Evolutionary conservation across 106 monocot genomes (phyloP).

Genomic region (Dioscorea alata): DNA sequence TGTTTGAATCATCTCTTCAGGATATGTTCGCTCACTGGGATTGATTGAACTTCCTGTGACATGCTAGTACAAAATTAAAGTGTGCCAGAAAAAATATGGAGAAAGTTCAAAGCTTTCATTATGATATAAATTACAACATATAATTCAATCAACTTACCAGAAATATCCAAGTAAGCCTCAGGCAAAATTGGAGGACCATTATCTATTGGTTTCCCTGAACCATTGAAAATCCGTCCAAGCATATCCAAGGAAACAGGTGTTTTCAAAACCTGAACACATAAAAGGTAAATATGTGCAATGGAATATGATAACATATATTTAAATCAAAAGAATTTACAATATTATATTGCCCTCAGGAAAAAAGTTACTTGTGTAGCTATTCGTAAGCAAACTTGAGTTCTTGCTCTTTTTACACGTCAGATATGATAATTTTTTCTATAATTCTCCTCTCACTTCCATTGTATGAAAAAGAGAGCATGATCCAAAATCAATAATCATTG

Average conservation of each 20-base stretch:
- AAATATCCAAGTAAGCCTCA: conserved; percentile 96
- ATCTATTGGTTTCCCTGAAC: conserved; percentile 98
- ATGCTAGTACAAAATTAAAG: neutral
- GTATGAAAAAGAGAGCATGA: too few relatives aligned
- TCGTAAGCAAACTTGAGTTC: too few relatives aligned
- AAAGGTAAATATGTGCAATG: too few relatives aligned
- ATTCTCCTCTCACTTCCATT: too few relatives aligned
- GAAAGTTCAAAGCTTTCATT: neutral
- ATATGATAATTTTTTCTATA: too few relatives aligned
- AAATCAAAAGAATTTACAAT: too few relatives aligned
- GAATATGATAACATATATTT: too few relatives aligned
- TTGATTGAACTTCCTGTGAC: conserved; percentile 96
- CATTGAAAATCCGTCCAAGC: conserved; percentile 99
- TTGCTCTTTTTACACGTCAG: too few relatives aligned
- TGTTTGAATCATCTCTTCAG: conserved; percentile 99
- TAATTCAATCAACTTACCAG: conserved; percentile 36
- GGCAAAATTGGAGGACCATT: conserved; percentile 96
- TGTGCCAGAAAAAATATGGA: neutral
- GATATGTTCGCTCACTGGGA: conserved; percentile 97
- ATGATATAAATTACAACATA: neutral
- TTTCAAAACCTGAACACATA: conserved; percentile 65
- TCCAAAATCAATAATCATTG: too few relatives aligned
- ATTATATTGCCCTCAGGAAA: too few relatives aligned
- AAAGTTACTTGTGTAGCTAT: too few relatives aligned
- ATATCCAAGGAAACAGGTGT: conserved; percentile 97